Conservation (phyloP, 768 basidiomycete genomes). For the Boletus coccyginus region DNA sequence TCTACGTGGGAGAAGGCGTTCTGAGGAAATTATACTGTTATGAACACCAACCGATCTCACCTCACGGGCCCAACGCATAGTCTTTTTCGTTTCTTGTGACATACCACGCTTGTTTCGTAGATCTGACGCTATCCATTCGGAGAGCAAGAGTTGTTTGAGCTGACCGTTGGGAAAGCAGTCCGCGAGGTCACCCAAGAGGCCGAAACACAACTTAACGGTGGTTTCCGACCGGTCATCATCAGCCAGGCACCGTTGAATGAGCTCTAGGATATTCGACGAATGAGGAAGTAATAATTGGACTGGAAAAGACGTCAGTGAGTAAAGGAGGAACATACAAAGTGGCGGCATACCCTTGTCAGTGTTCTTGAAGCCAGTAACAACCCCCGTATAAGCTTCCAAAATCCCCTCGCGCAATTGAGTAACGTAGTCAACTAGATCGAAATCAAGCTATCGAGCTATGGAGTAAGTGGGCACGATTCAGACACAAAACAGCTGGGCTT, state of each 20-base stretch:
- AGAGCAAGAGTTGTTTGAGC: conserved; percentile 74
- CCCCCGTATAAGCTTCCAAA: conserved; percentile 93
- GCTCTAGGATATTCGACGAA: conserved; percentile 70
- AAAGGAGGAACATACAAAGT: not conserved
- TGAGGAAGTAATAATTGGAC: conserved; percentile 55
- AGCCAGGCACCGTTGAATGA: conserved; percentile 70
- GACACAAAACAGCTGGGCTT: conserved; percentile 25
- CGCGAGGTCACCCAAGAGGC: conserved; percentile 90
- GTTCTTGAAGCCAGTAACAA: conserved; percentile 87
- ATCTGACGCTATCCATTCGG: conserved; percentile 75
- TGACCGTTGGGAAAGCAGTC: conserved; percentile 81
- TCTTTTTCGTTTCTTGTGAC: conserved; percentile 79
- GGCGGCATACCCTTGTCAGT: conserved; percentile 61
- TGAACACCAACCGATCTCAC: conserved; percentile 40
- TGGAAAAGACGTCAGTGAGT: conserved; percentile 3
- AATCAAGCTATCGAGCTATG: conserved; percentile 57
- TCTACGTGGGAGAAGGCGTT: conserved; percentile 38
- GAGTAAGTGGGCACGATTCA: not conserved
- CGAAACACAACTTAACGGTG: conserved; percentile 71
- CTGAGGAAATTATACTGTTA: not conserved
- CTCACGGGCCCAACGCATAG: conserved; percentile 91
- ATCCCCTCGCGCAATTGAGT: conserved; percentile 89
- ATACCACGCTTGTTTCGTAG: conserved; percentile 73
- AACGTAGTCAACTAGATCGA: conserved; percentile 91
- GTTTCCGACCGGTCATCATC: conserved; percentile 86